phyloP scores from a whole-genome alignment of 192 early-diverging fungal species.

The Dissophora ornata region DNA sequence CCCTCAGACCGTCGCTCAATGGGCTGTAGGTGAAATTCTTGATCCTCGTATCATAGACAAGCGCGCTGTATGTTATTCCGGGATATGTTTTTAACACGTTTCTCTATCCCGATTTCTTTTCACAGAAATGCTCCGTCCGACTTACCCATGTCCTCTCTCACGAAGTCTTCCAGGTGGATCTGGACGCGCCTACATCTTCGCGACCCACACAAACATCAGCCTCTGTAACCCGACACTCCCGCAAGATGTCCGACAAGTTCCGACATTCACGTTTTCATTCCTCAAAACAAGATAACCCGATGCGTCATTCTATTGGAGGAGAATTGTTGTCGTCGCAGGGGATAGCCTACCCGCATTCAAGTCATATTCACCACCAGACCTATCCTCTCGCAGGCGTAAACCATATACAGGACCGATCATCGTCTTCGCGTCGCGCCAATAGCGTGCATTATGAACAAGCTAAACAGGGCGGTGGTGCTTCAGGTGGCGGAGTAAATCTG shows the following conservation, averaged over 20 bases:
- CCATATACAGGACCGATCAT: constrained; percentile 11
- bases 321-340: constrained; percentile 42
- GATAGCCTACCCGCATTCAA: too few relatives aligned
- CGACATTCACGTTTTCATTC: constrained; percentile 33
- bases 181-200: constrained; percentile 56
- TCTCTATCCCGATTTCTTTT: too few relatives aligned
- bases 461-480: constrained; percentile 7
- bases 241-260: constrained; percentile 54
- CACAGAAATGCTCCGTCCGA: constrained; percentile 69
- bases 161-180: constrained; percentile 71
- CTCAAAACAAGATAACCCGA: constrained; percentile 29
- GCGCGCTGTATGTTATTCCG: too few relatives aligned
- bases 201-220: not conserved
- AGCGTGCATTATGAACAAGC: constrained; percentile 47
- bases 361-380: constrained; percentile 22
- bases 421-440: constrained; percentile 39
- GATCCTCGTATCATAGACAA: not conserved
- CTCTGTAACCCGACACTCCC: constrained; percentile 20
- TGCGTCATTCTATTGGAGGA: constrained; percentile 52
- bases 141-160: constrained; percentile 69
- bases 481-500: too few relatives aligned
- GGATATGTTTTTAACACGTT: too few relatives aligned
- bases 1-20: constrained; percentile 71
- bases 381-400: constrained; percentile 18
- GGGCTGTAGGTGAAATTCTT: constrained; percentile 66